Evolutionary conservation across 176 grass and related monocot species (phyloP).

Genomic region (Carex scoparia): DNA sequence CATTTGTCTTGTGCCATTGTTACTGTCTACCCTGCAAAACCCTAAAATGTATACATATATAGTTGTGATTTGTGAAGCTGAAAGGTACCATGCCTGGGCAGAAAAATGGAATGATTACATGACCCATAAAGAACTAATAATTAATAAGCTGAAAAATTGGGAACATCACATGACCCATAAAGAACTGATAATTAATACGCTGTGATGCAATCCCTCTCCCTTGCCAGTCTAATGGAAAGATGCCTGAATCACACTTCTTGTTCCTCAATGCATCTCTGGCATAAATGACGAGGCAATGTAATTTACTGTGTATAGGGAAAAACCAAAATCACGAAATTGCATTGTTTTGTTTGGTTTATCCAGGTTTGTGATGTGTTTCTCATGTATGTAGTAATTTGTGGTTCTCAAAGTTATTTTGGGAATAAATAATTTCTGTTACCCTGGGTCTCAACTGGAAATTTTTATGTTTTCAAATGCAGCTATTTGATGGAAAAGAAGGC

Average conservation of each 20-base stretch:
- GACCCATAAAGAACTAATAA: not conserved
- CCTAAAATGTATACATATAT: not conserved
- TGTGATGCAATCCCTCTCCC: not conserved
- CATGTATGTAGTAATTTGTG: not conserved
- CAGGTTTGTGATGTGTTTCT: not conserved
- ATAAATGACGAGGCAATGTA: not conserved
- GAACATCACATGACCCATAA: not conserved
- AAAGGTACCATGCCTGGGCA: not conserved
- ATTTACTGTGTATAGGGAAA: not conserved
- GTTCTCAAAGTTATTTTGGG: not conserved
- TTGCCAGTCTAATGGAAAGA: not conserved
- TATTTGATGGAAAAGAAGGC: conserved; percentile 87
- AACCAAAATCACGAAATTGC: not conserved
- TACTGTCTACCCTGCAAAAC: not conserved
- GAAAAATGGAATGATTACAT: not conserved
- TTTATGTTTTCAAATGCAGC: conserved; percentile 41
- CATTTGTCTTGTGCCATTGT: not conserved
- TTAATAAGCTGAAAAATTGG: not conserved
- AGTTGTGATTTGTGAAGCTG: not conserved
- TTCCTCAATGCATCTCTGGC: not conserved
- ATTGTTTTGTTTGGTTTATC: not conserved
- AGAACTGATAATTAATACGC: not conserved
- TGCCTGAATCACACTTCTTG: not conserved
- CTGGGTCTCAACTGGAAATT: not conserved
- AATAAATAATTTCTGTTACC: not conserved